phyloP scores from a whole-genome alignment of 148 eudicot genomes.

The Rhododendron mucronatum region DNA sequence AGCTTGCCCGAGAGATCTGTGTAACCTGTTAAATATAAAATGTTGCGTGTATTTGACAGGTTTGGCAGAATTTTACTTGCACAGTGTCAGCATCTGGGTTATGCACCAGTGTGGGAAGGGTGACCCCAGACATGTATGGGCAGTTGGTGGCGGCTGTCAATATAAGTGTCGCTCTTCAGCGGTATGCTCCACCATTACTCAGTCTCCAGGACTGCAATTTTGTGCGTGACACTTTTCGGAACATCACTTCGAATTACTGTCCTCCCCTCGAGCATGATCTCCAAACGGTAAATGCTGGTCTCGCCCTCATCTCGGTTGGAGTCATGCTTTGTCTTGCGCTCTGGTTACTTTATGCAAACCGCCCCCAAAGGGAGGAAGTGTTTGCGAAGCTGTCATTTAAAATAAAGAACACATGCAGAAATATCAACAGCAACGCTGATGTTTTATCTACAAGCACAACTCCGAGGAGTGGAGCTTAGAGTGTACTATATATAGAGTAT shows the following conservation, averaged over 20 bases:
- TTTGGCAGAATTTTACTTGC: conserved; percentile 79
- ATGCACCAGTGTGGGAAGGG: conserved; percentile 65
- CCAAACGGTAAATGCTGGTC: conserved; percentile 49
- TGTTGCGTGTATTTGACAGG: conserved; percentile 32
- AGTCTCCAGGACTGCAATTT: conserved; percentile 83
- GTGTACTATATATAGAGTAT: neutral
- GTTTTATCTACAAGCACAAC: conserved; percentile 21
- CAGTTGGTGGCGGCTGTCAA: conserved; percentile 66
- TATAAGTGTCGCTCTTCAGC: conserved; percentile 68
- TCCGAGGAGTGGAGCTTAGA: conserved; percentile 39
- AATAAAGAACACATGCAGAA: conserved; percentile 27
- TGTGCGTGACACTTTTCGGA: conserved; percentile 63
- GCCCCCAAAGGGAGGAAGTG: conserved; percentile 98
- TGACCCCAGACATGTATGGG: conserved; percentile 65
- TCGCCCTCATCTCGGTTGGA: conserved; percentile 78
- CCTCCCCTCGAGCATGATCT: conserved; percentile 72
- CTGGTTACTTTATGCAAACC: conserved; percentile 84
- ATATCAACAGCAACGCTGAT: conserved; percentile 13
- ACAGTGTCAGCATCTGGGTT: conserved; percentile 33
- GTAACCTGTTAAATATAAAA: neutral
- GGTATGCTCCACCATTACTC: conserved; percentile 74
- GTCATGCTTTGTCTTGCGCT: conserved; percentile 83
- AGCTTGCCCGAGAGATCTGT: neutral
- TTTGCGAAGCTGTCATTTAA: conserved; percentile 46
- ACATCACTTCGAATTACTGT: conserved; percentile 55